Base-by-base conservation (phyloP, 805 yeast genomes). In the Teunomyces atbi region DNA sequence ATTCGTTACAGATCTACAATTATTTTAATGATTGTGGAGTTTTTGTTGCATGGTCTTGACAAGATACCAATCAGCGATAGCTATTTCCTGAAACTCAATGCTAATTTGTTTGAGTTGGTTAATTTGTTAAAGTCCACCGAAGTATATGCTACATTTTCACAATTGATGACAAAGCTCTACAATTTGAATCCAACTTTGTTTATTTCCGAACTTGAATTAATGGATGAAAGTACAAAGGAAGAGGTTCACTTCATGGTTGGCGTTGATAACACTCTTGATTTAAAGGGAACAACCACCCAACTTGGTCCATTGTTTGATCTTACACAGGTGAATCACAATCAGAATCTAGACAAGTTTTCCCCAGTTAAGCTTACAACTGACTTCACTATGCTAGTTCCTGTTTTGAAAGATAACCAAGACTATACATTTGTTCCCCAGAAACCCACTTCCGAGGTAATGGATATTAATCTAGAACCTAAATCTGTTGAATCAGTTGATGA, bases 171-270 rank as follows among this genome's bases (percentile, higher is more conserved):
- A 13, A 63, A 61, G 44, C 52, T 71, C 6, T 57, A 68, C 46
- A 46, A 57, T 2, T 62, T 66, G 16, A 66, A 71, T 46, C 59
- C 62, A 5, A 41, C 47, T 1, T 47, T 61, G 13, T 71, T 69
- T 41, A 41, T 51, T 6, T 49, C 59, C 1, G 69, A 64, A 41
- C 53, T 69, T 19, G 53, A 60, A 6, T 42, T 50, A 39, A 44
- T 55, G 6, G 65, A 60, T 12, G 37, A 49, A 3, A 47, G 36
- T n/a, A 58, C 61, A 8, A 62, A 55, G 36, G 68, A 60, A 29
- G 76, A 68, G 37, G 61, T 69, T 15, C 69, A 66, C 30, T 54
- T 43, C 7, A 49, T 66, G 26, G 65, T 68, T 29, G 74, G 68
- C 2, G 52, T 69, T 11, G 73, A 66, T 27, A 55, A 47, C 10